phyloP scores from a whole-genome alignment of 2,329 filamentous ascomycete species.

The Colletotrichum coccodes region DNA sequence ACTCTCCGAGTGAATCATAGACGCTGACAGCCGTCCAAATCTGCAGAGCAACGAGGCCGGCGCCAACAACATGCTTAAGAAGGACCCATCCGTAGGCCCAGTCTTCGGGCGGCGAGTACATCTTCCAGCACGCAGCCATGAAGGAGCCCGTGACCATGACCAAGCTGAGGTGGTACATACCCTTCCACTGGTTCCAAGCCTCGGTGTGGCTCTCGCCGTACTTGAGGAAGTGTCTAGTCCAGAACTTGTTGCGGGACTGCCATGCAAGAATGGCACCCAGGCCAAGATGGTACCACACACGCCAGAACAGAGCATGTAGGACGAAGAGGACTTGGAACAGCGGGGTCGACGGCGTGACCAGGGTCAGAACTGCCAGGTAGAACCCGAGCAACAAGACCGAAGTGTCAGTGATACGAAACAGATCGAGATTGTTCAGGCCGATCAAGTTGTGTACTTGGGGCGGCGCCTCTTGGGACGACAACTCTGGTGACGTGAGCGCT shows the following conservation, averaged over 20 bases:
- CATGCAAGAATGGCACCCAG: constrained; percentile 85
- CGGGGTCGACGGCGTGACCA: constrained; percentile 81
- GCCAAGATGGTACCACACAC: constrained; percentile 91
- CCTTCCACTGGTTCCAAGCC: constrained; percentile 98
- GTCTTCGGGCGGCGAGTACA: constrained; percentile 87
- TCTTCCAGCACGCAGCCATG: constrained; percentile 92
- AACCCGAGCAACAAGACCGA: constrained; percentile 80
- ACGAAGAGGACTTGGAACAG: constrained; percentile 84
- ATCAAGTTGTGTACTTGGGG: constrained; percentile 84
- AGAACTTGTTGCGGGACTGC: constrained; percentile 91
- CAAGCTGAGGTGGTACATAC: constrained; percentile 92
- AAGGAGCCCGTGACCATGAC: constrained; percentile 90
- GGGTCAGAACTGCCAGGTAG: constrained; percentile 79
- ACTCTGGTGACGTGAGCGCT: constrained; percentile 42
- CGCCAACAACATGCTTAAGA: constrained; percentile 87
- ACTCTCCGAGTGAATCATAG: constrained; percentile 95
- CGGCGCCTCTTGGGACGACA: constrained; percentile 68
- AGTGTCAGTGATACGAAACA: constrained; percentile 87
- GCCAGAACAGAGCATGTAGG: constrained; percentile 82
- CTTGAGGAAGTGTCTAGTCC: constrained; percentile 98
- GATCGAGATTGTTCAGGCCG: constrained; percentile 84
- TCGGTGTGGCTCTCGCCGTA: constrained; percentile 91
- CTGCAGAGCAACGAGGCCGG: constrained; percentile 84
- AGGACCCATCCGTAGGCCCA: constrained; percentile 89
- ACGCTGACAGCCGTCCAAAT: constrained; percentile 94